Evolutionary conservation across 345 rosid genomes (phyloP), one percentile per base, ranked within the genome.

Genomic region (Triadica sebifera): DNA sequence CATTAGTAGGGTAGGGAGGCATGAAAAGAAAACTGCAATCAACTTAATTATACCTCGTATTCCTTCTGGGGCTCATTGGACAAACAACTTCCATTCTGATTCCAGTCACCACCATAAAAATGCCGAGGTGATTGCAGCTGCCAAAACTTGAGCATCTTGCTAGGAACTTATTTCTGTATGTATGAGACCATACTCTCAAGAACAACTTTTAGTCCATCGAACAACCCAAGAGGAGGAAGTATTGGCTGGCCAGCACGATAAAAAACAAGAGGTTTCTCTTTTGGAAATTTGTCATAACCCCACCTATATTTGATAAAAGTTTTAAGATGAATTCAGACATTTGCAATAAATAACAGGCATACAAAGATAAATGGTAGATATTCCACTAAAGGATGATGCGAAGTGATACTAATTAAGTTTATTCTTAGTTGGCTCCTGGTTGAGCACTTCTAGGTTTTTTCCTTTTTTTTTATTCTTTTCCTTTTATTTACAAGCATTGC

Each of bases 111-210:
- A 8, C 94, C 98, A 29, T 81, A 79, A 71, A 95, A 95, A 81
- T 95, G 98, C 78, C 99, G 83, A 0, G 97, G 98, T 12, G 99
- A 95, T 76, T 95, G 98, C 84, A 93, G 81, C 41, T 97, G 89
- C 99, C 99, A 93, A 76, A 91, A 88, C 78, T 90, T 93, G 67
- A 93, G 85, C 3, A 89, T 88, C 75, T 84, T 87, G 8, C 67
- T 63, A 17, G 97, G 93, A 65, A 91, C 67, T 70, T 86, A 81
- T 70, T 76, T 87, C 52, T 90, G 79, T 81, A 95, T 90, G 81
- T 86, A 80, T 8, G 80, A 78, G 34, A 88, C 84, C 97, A 91
- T 90, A 80, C 82, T 87, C 77, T 89, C 85, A 63, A 95, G 85
- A 80, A 91, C 98, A 53, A 87, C 79, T 82, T 87, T 87, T 77